Evolutionary conservation across 768 basidiomycete genomes (phyloP), one percentile per base, ranked within the genome.

Genomic region (Harrya chromipes): DNA sequence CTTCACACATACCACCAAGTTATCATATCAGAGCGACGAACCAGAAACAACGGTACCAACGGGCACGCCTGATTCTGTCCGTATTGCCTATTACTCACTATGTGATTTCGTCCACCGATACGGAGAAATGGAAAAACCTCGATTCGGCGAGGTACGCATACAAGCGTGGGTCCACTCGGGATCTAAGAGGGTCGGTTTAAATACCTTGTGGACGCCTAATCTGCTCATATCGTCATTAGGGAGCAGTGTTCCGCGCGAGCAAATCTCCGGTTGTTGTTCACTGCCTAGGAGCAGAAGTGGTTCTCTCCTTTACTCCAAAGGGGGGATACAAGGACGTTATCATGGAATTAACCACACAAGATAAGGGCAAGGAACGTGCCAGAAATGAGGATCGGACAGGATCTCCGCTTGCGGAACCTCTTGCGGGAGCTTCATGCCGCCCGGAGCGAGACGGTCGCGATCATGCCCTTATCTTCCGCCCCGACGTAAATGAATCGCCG

Each of bases 81-180:
- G 54, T 11, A 40, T 27, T 12, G 58, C 62, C 33, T 65, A 56
- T 37, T 40, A 62, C n/a, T 50, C 53, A 3, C 62, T 80, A 29
- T 46, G 63, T 40, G 53, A 61, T 38, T 58, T 68, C 34, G 69
- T 64, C 6, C 52, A 56, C 23, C 52, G 49, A 26, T 79, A 75
- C 41, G 76, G 64, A 4, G 72, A 71, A 49, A 47, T 66, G 42
- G 46, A 58, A 0, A 60, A 59, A 34, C 54, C 73, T 41, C 53
- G 56, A 7, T 65, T 80, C 20, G 60, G 65, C n/a, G 57, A 59
- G 40, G 40, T 80, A 19, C 58, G 57, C 27, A 48, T 74, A 13
- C 50, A 71, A 26, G 78, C 72, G 5, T 81, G 78, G 77, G 66
- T 70, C 21, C 64, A 67, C 16, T 19, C 66, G 11, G 78, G 78